phyloP scores from a whole-genome alignment of 371 early-diverging fungal genomes.

The Entomophthora muscae region DNA sequence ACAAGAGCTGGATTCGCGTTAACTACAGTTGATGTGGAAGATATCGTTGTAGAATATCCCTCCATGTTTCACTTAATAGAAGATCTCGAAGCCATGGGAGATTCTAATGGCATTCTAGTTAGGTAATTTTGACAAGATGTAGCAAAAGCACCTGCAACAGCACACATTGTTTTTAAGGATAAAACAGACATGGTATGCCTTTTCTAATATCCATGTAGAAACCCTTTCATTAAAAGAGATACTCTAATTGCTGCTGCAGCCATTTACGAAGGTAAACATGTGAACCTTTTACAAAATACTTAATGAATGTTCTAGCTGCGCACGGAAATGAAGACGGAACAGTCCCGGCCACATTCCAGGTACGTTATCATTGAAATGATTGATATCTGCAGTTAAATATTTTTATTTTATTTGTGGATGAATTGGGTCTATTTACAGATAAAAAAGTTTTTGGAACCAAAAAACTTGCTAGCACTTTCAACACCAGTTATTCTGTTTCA shows the following conservation, averaged over 20 bases:
- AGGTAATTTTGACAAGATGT: conserved; percentile 38
- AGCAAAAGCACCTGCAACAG: too few species aligned
- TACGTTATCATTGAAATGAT: too few species aligned
- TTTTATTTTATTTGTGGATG: too few species aligned
- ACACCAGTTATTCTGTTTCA: too few species aligned
- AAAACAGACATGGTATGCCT: conserved; percentile 3
- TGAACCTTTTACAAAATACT: too few species aligned
- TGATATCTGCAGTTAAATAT: too few species aligned
- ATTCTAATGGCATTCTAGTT: conserved; percentile 73
- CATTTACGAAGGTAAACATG: conserved; percentile 59
- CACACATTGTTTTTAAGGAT: too few species aligned
- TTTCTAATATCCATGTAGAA: conserved; percentile 18
- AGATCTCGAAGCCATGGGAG: conserved; percentile 87
- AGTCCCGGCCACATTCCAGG: conserved; percentile 88
- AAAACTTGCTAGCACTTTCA: too few species aligned
- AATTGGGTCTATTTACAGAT: too few species aligned
- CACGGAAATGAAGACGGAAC: conserved; percentile 76
- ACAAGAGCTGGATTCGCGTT: conserved; percentile 70
- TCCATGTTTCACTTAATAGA: conserved; percentile 77
- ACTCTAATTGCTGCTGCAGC: conserved; percentile 67
- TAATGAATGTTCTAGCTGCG: conserved; percentile 59
- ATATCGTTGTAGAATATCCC: conserved; percentile 80
- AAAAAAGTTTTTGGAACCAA: too few species aligned
- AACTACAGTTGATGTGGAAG: conserved; percentile 89
- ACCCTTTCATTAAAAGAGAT: conserved; percentile 52